phyloP scores from a whole-genome alignment of 441 rosid species.

The Hura crepitans region DNA sequence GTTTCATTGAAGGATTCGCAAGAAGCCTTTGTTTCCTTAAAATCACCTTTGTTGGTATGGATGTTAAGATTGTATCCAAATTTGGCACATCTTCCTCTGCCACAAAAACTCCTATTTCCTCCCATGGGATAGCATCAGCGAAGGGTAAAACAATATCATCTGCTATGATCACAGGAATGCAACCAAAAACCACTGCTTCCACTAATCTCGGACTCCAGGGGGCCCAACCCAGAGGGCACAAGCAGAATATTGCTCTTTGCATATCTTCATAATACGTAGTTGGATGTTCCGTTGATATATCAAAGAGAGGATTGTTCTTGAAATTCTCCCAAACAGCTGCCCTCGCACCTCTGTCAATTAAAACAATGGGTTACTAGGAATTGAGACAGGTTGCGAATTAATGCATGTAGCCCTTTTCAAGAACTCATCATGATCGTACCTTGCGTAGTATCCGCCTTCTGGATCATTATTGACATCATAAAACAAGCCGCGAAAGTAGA shows the following conservation, averaged over 20 bases:
- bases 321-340: conserved; percentile 98
- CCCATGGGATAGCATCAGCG: conserved; percentile 96
- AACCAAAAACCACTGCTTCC: conserved; percentile 93
- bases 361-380: conserved; percentile 14
- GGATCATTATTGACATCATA: conserved; percentile 90
- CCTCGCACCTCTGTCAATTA: conserved; percentile 75
- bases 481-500: conserved; percentile 86
- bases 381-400: not conserved
- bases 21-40: conserved; percentile 81
- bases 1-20: conserved; percentile 84
- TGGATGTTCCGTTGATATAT: conserved; percentile 91
- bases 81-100: conserved; percentile 77
- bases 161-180: conserved; percentile 91
- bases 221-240: conserved; percentile 95
- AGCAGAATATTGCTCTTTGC: conserved; percentile 83
- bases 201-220: conserved; percentile 98
- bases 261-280: conserved; percentile 91
- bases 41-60: conserved; percentile 66
- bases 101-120: conserved; percentile 80
- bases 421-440: conserved; percentile 37
- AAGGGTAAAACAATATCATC: conserved; percentile 87
- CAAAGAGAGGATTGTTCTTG: conserved; percentile 81
- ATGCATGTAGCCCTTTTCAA: not conserved
- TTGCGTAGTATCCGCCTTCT: conserved; percentile 93
- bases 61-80: conserved; percentile 69